These are phyloP conservation scores for Puccinia horiana DNA, from an alignment of 1,284 basidiomycete genomes.

Conservation along the genomic window DNA sequence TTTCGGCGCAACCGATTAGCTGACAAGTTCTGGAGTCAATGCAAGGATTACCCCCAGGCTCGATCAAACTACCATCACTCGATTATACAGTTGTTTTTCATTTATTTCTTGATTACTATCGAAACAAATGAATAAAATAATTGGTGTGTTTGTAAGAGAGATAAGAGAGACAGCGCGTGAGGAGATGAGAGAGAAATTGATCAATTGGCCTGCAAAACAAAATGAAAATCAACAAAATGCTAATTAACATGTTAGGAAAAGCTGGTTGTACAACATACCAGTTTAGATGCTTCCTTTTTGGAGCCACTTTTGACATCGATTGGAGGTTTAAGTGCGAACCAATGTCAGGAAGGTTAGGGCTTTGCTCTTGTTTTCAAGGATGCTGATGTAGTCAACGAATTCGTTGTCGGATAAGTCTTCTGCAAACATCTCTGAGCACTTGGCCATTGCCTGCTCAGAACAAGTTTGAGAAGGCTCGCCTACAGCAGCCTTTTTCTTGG, in stretches of 20 bases:
- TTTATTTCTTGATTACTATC: no score
- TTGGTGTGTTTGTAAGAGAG: no score
- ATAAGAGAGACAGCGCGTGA: no score
- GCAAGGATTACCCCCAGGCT: neutral
- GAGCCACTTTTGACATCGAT: neutral
- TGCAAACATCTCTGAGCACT: neutral
- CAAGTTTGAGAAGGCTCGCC: neutral
- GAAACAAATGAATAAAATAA: no score
- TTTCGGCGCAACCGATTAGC: slow-evolving; percentile 2
- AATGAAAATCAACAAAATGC: no score
- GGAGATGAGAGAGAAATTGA: no score
- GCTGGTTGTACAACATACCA: no score
- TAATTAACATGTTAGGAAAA: no score
- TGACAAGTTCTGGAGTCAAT: neutral
- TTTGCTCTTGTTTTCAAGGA: neutral
- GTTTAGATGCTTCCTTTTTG: neutral
- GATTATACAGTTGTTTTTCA: neutral
- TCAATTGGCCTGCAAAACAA: no score
- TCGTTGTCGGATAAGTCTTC: neutral
- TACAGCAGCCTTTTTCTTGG: neutral
- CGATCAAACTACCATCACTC: neutral
- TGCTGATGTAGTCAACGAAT: neutral
- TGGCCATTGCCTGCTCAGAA: neutral
- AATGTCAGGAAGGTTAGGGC: neutral
- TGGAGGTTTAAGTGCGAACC: neutral